Evolutionary conservation across 805 yeast species (phyloP), one percentile per base, ranked within the genome.

Genomic region (Ogataea polymorpha): DNA sequence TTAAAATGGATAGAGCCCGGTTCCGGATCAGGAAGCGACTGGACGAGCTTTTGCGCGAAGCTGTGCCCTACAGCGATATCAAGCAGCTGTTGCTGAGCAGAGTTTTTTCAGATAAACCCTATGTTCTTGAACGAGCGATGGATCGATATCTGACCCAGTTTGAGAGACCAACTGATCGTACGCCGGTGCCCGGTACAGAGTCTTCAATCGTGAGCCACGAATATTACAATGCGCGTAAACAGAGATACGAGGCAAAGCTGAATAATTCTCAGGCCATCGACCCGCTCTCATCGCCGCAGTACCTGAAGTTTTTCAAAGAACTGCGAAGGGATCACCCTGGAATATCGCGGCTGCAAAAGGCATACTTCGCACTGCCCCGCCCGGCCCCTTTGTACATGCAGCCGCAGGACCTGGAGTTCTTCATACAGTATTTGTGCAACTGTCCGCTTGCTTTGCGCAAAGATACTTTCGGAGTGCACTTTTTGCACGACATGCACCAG

Each of bases 331-430:
- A 15, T 8, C 12, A 21, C 7, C 4, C 15, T 7, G 13, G 14
- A 13, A 21, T 23, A 13, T 15, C 16, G 17, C n/a, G 27, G 13
- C n/a, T 32, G 9, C 17, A 21, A 14, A 13, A 21, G 15, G 27
- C 26, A 10, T 46, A 46, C 32, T 11, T 17, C 10, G n/a, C 17
- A 2, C 32, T 46, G n/a, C 50, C 50, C 12, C 14, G 18, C 10
- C 50, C 50, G 12, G 50, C 39, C 1, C 35, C 45, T 2, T 37
- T 33, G 35, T 41, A 23, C 32, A 13, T 46, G 27, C 35, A 34
- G 5, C 28, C 42, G 2, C 29, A 41, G 13, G 44, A 46, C 21
- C 30, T 46, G 10, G 47, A 43, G 20, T 8, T 16, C 12, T 23
- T 46, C 15, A 21, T 46, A 20, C 23, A 35, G 18, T 33, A 24